phyloP scores from a whole-genome alignment of 352 stramenopile genomes.

The Phytophthora multivora region DNA sequence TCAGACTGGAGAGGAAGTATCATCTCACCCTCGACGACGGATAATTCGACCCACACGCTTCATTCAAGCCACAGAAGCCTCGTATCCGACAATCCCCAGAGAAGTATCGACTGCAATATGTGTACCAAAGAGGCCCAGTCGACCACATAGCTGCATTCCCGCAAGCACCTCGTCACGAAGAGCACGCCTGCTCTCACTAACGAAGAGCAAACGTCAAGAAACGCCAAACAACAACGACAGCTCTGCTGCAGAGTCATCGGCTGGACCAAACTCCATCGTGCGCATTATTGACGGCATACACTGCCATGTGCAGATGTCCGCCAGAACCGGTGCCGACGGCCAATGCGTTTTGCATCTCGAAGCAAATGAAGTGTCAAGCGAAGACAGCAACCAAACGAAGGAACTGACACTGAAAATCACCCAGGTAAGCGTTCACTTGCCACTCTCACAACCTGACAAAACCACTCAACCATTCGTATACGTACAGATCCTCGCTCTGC shows the following conservation, averaged over 20 bases:
- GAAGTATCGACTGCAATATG: conserved; percentile 5
- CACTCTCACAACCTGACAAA: neutral
- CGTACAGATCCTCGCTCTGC: conserved; percentile 27
- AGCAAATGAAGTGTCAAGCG: conserved; percentile 2
- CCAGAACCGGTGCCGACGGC: conserved; percentile 3
- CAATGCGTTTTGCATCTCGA: conserved; percentile 31
- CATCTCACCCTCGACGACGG: conserved; percentile 1
- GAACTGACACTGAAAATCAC: conserved; percentile 29
- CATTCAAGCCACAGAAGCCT: conserved; percentile 13
- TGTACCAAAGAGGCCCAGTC: conserved; percentile 30
- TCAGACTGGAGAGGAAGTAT: neutral
- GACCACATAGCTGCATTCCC: conserved; percentile 36
- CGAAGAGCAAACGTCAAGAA: conserved; percentile 1
- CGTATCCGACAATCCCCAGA: conserved; percentile 14
- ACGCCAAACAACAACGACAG: conserved; percentile 6
- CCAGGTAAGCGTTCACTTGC: conserved; percentile 19
- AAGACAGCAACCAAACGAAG: conserved; percentile 25
- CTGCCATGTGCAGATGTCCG: conserved; percentile 23
- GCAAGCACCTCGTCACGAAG: conserved; percentile 21
- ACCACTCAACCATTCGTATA: neutral
- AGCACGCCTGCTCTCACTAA: conserved; percentile 21
- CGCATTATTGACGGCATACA: conserved; percentile 21
- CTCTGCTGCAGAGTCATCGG: neutral
- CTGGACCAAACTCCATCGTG: neutral
- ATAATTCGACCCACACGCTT: conserved; percentile 10